Conservation (phyloP, 768 basidiomycete species). For the Russula sp. region DNA sequence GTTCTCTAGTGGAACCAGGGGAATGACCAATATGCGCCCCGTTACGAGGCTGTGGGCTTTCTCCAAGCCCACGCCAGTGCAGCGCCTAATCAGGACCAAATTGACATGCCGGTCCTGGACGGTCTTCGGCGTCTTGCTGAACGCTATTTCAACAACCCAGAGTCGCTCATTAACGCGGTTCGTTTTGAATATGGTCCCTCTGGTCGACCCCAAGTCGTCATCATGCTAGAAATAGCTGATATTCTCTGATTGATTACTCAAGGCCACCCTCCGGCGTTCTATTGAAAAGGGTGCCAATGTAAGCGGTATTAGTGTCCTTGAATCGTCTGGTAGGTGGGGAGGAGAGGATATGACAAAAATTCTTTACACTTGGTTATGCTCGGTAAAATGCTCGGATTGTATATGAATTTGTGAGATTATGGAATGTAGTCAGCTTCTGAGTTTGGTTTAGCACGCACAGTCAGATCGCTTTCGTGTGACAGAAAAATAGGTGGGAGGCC, state of each 20-base stretch:
- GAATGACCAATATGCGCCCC: not conserved
- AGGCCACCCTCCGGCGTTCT: not conserved
- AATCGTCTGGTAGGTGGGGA: too few species aligned
- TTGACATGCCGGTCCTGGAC: not conserved
- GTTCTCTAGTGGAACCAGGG: not conserved
- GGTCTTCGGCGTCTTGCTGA: slow-evolving; percentile 3
- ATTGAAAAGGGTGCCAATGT: not conserved
- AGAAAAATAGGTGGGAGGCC: too few species aligned
- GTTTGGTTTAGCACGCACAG: not conserved
- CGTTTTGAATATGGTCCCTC: not conserved
- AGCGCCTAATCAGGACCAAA: not conserved
- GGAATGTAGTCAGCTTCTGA: not conserved
- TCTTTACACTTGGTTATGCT: too few species aligned
- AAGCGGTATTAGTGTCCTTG: not conserved
- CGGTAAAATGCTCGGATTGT: too few species aligned
- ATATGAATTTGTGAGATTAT: not conserved
- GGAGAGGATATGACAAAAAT: too few species aligned
- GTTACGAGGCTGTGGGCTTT: not conserved
- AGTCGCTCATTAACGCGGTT: not conserved
- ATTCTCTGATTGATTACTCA: not conserved
- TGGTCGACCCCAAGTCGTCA: slow-evolving; percentile 5
- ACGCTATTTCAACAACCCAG: slow-evolving; percentile 9
- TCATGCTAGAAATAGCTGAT: slow-evolving; percentile 6
- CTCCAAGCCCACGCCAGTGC: not conserved
- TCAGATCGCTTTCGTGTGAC: too few species aligned